These are phyloP conservation scores for Phyllosticta ampelicida DNA, from an alignment of 2,329 filamentous ascomycete genomes.

Conservation along the genomic window DNA sequence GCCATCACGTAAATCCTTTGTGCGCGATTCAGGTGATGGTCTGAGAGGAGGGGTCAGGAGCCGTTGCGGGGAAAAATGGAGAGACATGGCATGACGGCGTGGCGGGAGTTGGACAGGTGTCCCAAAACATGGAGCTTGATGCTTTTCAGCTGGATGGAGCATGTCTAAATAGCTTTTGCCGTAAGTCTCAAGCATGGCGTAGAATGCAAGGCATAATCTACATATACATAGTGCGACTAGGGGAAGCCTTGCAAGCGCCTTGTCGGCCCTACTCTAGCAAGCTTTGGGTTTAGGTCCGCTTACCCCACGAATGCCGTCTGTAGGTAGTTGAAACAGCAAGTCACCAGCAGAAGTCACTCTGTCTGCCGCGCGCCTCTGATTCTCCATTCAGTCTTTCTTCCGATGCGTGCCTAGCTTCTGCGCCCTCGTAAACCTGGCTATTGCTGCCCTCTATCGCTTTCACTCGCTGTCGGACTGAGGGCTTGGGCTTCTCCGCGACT, in stretches of 20 bases:
- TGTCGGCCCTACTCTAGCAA: neutral
- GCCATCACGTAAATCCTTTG: neutral
- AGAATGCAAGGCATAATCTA: neutral
- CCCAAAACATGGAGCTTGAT: neutral
- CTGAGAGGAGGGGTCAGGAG: neutral
- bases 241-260: neutral
- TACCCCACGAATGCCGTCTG: neutral
- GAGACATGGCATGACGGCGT: neutral
- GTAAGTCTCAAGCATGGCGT: neutral
- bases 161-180: neutral
- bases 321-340: neutral
- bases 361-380: neutral
- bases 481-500: neutral
- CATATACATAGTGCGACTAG: neutral
- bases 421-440: neutral
- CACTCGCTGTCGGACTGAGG: neutral
- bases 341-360: neutral
- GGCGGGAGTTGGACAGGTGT: neutral
- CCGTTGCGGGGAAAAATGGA: neutral
- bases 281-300: neutral
- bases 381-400: neutral
- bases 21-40: slow-evolving; percentile 5
- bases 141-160: neutral
- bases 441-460: neutral
- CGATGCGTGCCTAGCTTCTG: neutral